Base-by-base conservation (phyloP, 2,329 filamentous ascomycete genomes). In the Colletotrichum sidae region DNA sequence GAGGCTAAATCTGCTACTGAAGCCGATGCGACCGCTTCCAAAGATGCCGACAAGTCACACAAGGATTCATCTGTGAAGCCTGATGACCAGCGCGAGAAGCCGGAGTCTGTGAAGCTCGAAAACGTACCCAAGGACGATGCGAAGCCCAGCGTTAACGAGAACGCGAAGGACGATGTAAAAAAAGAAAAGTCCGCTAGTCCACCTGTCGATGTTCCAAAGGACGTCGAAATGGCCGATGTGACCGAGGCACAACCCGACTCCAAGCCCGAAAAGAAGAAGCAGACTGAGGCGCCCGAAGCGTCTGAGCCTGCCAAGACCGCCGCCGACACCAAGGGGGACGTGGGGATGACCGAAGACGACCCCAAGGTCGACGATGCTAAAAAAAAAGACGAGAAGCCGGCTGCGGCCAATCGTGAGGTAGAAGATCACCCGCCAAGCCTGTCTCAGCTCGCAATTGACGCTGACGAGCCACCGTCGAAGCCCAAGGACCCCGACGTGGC, bases 361-460 rank as follows among this genome's bases (percentile, higher is more conserved):
- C 57, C 62, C 2, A 67, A 67, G 50, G 55, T 54, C 8, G 55
- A 57, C 8, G 58, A 50, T 9, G 34, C 58, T 6, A 63, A 68
- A 50, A 50, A 65, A 25, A 25, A 50, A 49, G 46, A 41, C 45
- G 17, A 37, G 35, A 42, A 11, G 9, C 55, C 60, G 17, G 44
- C 54, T 17, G 58, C 35, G 13, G 46, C 68, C 17, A 77, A 72
- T 6, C 42, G 57, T 44, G 79, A 82, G 34, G 71, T 74, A 34
- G 77, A 78, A 44, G 67, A 77, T 4, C 75, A 77, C 6, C 74
- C 77, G 13, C 72, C 75, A 13, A 77, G 76, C 67, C 71, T 81
- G 55, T 80, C 78, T 2, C 76, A 80, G 58, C 73, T 79, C 41
- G 76, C 76, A 12, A 76, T 79, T 42, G 80, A 80, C 45, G 52